Conservation (phyloP, 192 early-diverging fungal species). For the Coemansia reversa region DNA sequence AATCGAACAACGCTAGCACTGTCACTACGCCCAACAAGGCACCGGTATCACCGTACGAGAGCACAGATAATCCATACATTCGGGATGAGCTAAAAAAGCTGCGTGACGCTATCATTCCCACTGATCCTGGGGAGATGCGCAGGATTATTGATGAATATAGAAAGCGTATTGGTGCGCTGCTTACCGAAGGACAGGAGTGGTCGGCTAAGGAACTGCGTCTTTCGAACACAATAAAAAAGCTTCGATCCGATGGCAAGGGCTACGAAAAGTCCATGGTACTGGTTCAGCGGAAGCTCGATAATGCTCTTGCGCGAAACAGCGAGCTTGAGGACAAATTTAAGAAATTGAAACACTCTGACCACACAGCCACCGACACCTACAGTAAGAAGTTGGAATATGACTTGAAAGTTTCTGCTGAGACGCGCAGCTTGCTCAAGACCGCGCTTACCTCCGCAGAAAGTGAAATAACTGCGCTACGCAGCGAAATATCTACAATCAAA, state of each 20-base stretch:
- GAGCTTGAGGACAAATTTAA: slow-evolving; percentile 48
- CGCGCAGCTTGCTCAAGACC: slow-evolving; percentile 26
- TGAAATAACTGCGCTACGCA: slow-evolving; percentile 14
- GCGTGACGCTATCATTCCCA: slow-evolving; percentile 26
- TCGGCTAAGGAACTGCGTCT: slow-evolving; percentile 75
- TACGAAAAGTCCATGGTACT: slow-evolving; percentile 56
- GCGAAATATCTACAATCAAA: slow-evolving; percentile 11
- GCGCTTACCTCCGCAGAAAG: slow-evolving; percentile 25
- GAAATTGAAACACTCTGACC: slow-evolving; percentile 24
- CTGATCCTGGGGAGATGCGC: slow-evolving; percentile 30
- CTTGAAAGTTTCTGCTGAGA: slow-evolving; percentile 19
- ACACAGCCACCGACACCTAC: slow-evolving; percentile 24
- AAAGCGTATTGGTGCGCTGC: slow-evolving; percentile 34
- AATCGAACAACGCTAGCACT: neutral
- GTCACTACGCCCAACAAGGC: neutral
- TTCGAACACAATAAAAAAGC: slow-evolving; percentile 69
- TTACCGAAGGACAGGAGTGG: slow-evolving; percentile 66
- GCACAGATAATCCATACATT: slow-evolving; percentile 32
- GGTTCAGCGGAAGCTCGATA: slow-evolving; percentile 58
- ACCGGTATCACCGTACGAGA: slow-evolving; percentile 1
- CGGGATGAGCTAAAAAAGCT: slow-evolving; percentile 42
- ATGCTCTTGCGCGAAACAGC: slow-evolving; percentile 36
- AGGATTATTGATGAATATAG: slow-evolving; percentile 44
- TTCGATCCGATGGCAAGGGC: slow-evolving; percentile 65
- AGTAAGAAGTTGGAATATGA: slow-evolving; percentile 33